A percentile compares a stretch with the other conserved stretches of the same genome.
Conservation (phyloP, 148 eudicot genomes). For the Cornus kousa region DNA sequence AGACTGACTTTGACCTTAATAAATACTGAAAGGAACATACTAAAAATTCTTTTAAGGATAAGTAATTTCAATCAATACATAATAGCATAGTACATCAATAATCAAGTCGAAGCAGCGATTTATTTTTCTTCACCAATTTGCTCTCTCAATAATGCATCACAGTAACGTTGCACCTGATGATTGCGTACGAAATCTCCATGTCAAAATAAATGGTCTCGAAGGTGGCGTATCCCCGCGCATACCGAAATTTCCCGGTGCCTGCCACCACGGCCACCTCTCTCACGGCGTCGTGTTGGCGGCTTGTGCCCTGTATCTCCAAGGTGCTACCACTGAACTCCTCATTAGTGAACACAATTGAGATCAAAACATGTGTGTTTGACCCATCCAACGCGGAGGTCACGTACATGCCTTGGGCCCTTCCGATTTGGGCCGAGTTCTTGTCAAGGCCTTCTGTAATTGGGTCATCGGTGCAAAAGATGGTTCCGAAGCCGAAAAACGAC, state of each 20-base stretch:
- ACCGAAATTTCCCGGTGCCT: neutral
- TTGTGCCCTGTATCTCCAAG: neutral
- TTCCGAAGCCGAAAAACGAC: neutral
- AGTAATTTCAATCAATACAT: no score
- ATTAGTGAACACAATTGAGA: slow-evolving; percentile 6
- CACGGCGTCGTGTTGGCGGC: neutral
- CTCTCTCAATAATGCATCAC: neutral
- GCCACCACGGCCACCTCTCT: neutral
- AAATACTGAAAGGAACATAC: no score
- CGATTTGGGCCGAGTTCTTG: neutral
- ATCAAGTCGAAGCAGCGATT: no score
- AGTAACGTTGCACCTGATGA: neutral
- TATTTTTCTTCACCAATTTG: no score
- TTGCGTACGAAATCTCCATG: neutral
- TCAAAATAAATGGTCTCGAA: neutral
- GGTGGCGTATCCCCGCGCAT: neutral
- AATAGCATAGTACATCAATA: no score
- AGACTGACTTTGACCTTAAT: no score
- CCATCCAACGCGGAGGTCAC: slow-evolving; percentile 7
- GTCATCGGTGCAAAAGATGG: neutral
- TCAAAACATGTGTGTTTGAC: neutral
- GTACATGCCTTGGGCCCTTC: slow-evolving; percentile 3
- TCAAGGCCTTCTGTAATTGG: neutral
- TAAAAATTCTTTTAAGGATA: no score
- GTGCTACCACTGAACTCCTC: neutral